Evolutionary conservation across 495 filamentous ascomycete genomes (phyloP).

Genomic region (Endocarpon pusillum): DNA sequence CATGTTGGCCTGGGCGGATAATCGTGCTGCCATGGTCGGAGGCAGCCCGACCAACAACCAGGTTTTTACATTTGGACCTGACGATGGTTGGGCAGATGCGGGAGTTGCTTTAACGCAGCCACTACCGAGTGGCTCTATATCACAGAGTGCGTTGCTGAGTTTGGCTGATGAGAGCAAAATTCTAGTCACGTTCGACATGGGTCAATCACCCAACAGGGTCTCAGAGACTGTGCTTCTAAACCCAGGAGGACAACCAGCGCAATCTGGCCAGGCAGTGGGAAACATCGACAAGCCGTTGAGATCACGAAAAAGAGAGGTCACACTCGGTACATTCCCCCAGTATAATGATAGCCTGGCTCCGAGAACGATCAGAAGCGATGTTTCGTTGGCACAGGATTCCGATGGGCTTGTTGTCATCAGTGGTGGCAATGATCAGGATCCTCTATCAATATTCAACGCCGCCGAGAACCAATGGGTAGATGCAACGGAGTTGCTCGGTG

Average conservation of each 20-base stretch:
- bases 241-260: slow-evolving; percentile 23
- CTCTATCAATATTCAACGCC: slow-evolving; percentile 65
- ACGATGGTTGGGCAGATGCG: slow-evolving; percentile 47
- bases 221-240: slow-evolving; percentile 42
- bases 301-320: slow-evolving; percentile 28
- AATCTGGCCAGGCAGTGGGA: slow-evolving; percentile 19
- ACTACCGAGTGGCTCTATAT: slow-evolving; percentile 33
- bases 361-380: slow-evolving; percentile 39
- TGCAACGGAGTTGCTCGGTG: slow-evolving; percentile 45
- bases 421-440: slow-evolving; percentile 45
- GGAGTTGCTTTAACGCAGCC: slow-evolving; percentile 39
- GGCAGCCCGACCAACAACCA: slow-evolving; percentile 46
- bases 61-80: slow-evolving; percentile 42
- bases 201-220: slow-evolving; percentile 58
- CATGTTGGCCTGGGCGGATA: slow-evolving; percentile 59
- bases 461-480: slow-evolving; percentile 69
- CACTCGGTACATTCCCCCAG: slow-evolving; percentile 46
- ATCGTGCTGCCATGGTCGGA: slow-evolving; percentile 58
- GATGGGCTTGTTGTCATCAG: slow-evolving; percentile 54
- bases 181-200: slow-evolving; percentile 68
- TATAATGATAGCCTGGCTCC: slow-evolving; percentile 67
- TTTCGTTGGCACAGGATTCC: slow-evolving; percentile 40
- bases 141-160: slow-evolving; percentile 45
- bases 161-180: slow-evolving; percentile 67
- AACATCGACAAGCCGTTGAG: slow-evolving; percentile 15